Evolutionary conservation across 1,284 basidiomycete species (phyloP).

Genomic region (Rhodofomes roseus): DNA sequence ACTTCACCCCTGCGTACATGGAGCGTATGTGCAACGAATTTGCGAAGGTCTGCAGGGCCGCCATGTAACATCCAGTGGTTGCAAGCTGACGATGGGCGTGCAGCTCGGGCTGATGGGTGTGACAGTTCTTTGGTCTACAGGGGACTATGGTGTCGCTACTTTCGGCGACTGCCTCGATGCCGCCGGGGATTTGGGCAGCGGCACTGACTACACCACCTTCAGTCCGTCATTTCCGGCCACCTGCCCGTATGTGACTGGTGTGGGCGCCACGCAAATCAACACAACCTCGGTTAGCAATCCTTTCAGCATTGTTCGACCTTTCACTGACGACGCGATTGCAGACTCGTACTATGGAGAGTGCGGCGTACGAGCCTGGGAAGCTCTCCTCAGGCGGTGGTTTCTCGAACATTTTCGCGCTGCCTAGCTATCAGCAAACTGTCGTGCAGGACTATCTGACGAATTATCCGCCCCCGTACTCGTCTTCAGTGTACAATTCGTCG

Average conservation of each 20-base stretch:
- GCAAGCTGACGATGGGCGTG: neutral
- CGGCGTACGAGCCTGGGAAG: neutral
- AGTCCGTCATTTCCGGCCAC: slow-evolving; percentile 20
- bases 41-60: slow-evolving; percentile 32
- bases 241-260: slow-evolving; percentile 20
- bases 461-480: slow-evolving; percentile 10
- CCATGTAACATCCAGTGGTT: neutral
- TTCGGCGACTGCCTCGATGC: slow-evolving; percentile 22
- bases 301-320: neutral
- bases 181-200: slow-evolving; percentile 22
- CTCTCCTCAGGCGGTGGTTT: slow-evolving; percentile 20
- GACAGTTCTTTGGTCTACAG: slow-evolving; percentile 20
- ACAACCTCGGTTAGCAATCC: slow-evolving; percentile 11
- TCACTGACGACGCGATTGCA: neutral
- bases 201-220: slow-evolving; percentile 18
- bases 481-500: slow-evolving; percentile 9
- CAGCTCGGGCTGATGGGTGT: slow-evolving; percentile 23
- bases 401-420: slow-evolving; percentile 29
- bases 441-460: slow-evolving; percentile 14
- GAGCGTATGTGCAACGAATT: slow-evolving; percentile 55
- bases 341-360: neutral
- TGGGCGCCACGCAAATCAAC: slow-evolving; percentile 20
- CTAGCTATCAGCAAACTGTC: slow-evolving; percentile 26
- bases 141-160: slow-evolving; percentile 19
- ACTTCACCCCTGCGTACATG: slow-evolving; percentile 40